Evolutionary conservation across 768 basidiomycete species (phyloP).

Genomic region (Auricularia cornea): DNA sequence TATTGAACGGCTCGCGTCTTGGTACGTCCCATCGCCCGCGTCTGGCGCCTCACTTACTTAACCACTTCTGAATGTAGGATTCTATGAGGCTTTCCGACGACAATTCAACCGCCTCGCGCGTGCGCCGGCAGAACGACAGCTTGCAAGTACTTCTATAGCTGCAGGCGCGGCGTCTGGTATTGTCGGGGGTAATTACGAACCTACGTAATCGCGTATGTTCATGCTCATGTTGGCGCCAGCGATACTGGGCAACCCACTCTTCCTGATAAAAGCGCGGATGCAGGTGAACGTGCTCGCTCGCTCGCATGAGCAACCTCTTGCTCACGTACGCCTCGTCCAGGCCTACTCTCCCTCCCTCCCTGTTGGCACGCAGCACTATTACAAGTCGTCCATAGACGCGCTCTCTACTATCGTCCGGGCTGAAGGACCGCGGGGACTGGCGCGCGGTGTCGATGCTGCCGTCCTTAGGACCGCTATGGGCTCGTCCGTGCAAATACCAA

Average conservation of each 20-base stretch:
- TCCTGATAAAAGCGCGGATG: constrained; percentile 96
- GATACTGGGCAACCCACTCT: constrained; percentile 79
- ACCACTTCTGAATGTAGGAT: constrained; percentile 48
- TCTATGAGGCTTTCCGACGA: constrained; percentile 88
- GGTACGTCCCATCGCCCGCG: constrained; percentile 35
- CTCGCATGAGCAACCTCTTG: neutral
- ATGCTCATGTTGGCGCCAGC: constrained; percentile 30
- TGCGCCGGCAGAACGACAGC: constrained; percentile 50
- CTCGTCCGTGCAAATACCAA: constrained; percentile 88
- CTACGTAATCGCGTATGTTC: neutral
- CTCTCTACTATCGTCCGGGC: constrained; percentile 67
- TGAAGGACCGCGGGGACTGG: constrained; percentile 71
- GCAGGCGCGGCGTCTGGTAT: constrained; percentile 89
- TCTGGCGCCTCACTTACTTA: neutral
- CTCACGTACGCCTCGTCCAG: constrained; percentile 26
- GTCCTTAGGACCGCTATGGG: constrained; percentile 93
- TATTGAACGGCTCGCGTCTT: constrained; percentile 85
- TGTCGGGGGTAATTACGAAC: constrained; percentile 59
- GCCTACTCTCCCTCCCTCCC: constrained; percentile 93
- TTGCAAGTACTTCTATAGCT: constrained; percentile 66
- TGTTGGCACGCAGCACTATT: constrained; percentile 90
- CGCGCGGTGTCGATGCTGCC: constrained; percentile 90
- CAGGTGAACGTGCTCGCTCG: constrained; percentile 44
- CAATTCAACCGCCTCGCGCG: constrained; percentile 64
- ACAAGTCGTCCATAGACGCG: constrained; percentile 78